Evolutionary conservation across 495 filamentous ascomycete species (phyloP).

Genomic region (Penicillium paxilli): DNA sequence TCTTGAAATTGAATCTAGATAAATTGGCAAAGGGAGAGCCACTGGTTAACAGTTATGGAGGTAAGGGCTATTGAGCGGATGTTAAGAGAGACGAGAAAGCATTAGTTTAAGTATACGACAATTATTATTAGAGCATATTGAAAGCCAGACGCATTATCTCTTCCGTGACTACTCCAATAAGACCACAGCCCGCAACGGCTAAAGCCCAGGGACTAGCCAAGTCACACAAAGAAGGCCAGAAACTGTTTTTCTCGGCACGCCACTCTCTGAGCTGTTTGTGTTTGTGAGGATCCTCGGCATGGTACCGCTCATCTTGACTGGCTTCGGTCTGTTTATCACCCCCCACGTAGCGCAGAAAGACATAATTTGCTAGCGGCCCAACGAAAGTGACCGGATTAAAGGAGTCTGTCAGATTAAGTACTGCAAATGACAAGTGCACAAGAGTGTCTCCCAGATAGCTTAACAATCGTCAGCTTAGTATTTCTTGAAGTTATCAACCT

Average conservation of each 20-base stretch:
- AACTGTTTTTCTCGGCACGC: slow-evolving; percentile 53
- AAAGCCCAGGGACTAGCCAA: slow-evolving; percentile 55
- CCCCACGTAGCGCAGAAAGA: slow-evolving; percentile 54
- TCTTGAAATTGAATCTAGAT: slow-evolving; percentile 63
- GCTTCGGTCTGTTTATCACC: slow-evolving; percentile 56
- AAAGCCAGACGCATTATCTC: slow-evolving; percentile 12
- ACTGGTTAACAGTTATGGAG: slow-evolving; percentile 68
- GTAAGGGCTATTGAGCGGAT: slow-evolving; percentile 37
- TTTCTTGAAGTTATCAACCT: no score
- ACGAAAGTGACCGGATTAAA: slow-evolving; percentile 54
- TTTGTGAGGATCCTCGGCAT: slow-evolving; percentile 44
- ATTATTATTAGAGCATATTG: neutral
- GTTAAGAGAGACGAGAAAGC: no score
- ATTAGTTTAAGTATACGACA: neutral
- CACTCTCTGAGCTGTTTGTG: slow-evolving; percentile 48
- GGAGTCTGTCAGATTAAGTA: slow-evolving; percentile 48
- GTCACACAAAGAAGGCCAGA: slow-evolving; percentile 54
- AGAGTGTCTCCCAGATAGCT: slow-evolving; percentile 61
- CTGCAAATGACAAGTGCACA: slow-evolving; percentile 41
- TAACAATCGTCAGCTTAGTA: slow-evolving; percentile 4
- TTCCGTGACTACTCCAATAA: slow-evolving; percentile 31
- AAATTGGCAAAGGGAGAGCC: slow-evolving; percentile 56
- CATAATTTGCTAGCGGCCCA: slow-evolving; percentile 57
- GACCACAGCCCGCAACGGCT: slow-evolving; percentile 47
- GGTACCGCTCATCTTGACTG: slow-evolving; percentile 50